A percentile compares a stretch with the other conserved stretches of the same genome.
These are phyloP conservation scores for Ilex aquifolium DNA, from an alignment of 257 asterid species.

Conservation along the genomic window DNA sequence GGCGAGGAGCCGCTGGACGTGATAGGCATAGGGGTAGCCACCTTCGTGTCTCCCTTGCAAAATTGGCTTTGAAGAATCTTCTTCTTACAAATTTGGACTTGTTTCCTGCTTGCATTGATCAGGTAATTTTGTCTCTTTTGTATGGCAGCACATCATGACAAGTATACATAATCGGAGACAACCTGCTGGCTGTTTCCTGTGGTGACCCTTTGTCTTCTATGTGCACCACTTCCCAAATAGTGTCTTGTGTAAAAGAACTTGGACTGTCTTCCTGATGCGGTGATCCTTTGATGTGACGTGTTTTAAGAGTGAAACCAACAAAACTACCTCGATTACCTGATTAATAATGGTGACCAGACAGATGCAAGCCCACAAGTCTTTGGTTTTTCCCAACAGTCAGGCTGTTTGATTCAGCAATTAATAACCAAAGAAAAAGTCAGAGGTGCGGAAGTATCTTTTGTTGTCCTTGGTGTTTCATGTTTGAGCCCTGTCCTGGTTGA, in stretches of 20 bases:
- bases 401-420: too few species aligned
- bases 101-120: constrained; percentile 99
- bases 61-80: constrained; percentile 86
- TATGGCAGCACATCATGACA: neutral
- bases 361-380: too few species aligned
- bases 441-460: neutral
- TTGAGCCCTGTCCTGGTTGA: neutral
- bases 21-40: constrained; percentile 98
- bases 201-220: neutral
- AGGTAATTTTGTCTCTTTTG: constrained; percentile 36
- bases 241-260: too few species aligned
- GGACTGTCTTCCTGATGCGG: neutral
- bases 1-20: constrained; percentile 72
- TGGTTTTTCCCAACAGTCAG: too few species aligned
- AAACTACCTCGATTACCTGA: neutral
- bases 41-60: constrained; percentile 85
- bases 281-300: neutral
- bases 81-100: constrained; percentile 96
- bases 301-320: neutral
- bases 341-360: neutral
- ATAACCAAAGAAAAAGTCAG: neutral
- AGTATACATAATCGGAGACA: too few species aligned
- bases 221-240: neutral
- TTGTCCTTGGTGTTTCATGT: neutral
- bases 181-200: neutral